These are phyloP conservation scores for Mucor saturninus DNA, from an alignment of 371 early-diverging fungal species.

Conservation along the genomic window DNA sequence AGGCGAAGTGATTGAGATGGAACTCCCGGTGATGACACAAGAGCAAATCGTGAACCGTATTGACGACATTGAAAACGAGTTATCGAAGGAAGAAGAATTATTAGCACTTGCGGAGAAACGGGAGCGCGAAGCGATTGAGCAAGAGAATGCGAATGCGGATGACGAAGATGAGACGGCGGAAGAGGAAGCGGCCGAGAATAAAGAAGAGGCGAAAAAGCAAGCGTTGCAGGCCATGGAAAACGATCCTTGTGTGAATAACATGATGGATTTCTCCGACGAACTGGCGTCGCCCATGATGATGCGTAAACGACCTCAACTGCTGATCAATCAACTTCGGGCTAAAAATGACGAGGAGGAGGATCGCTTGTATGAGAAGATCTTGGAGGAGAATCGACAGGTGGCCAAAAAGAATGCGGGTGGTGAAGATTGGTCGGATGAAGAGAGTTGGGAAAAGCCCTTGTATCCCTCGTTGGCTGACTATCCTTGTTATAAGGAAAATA, in stretches of 20 bases:
- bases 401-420: conserved; percentile 51
- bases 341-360: conserved; percentile 50
- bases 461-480: conserved; percentile 59
- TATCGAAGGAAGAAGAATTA: conserved; percentile 52
- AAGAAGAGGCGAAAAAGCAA: conserved; percentile 47
- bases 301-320: conserved; percentile 49
- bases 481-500: conserved; percentile 65
- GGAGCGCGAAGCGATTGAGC: conserved; percentile 22
- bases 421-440: conserved; percentile 49
- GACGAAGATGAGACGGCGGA: conserved; percentile 30
- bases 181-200: conserved; percentile 26
- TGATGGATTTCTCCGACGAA: conserved; percentile 28
- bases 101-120: conserved; percentile 34
- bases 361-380: conserved; percentile 53
- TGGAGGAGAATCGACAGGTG: conserved; percentile 60
- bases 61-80: conserved; percentile 56
- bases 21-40: conserved; percentile 33
- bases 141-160: conserved; percentile 13
- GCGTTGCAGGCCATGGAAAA: conserved; percentile 47
- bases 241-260: conserved; percentile 22
- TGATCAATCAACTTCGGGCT: conserved; percentile 48
- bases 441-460: conserved; percentile 44
- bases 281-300: conserved; percentile 35
- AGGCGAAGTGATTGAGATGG: background rate
- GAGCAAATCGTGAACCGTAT: conserved; percentile 58